Percentiles rank a stretch among this genome's conserved stretches.
Conservation (phyloP, 2,329 filamentous ascomycete species). For the Hypoxylon sp. region DNA sequence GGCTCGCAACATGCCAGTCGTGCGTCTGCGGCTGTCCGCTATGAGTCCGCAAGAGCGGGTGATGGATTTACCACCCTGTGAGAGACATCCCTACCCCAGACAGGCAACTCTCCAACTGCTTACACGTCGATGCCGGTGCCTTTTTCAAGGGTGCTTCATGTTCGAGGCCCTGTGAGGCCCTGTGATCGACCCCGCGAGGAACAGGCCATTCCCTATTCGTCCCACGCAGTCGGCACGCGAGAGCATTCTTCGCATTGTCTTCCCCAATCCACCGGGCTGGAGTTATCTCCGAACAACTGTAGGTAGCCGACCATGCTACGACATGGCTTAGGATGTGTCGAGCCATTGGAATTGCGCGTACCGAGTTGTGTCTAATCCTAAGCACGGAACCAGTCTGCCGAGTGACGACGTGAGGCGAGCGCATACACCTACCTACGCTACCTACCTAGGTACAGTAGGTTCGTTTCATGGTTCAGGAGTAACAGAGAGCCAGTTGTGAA, state of each 20-base stretch:
- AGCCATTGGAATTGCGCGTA: constrained; percentile 20
- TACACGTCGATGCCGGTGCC: constrained; percentile 14
- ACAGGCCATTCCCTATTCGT: constrained; percentile 11
- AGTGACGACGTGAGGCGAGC: constrained; percentile 9
- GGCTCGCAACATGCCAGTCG: constrained; percentile 19
- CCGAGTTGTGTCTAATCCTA: constrained; percentile 2
- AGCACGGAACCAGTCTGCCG: constrained; percentile 25
- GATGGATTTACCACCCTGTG: constrained; percentile 28
- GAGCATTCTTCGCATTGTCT: constrained; percentile 15
- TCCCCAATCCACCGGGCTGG: constrained; percentile 23
- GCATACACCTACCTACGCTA: no score
- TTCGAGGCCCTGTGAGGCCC: no score
- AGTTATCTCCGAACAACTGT: constrained; percentile 11
- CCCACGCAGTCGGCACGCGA: constrained; percentile 19
- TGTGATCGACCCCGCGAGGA: constrained; percentile 16
- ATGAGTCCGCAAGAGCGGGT: constrained; percentile 16
- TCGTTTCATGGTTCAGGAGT: constrained; percentile 18
- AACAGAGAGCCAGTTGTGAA: constrained; percentile 2
- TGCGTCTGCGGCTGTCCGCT: constrained; percentile 23
- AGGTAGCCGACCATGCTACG: constrained; percentile 7
- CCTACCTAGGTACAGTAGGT: no score
- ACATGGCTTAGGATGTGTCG: constrained; percentile 9
- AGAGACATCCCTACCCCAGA: constrained; percentile 13
- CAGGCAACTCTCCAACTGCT: constrained; percentile 1
- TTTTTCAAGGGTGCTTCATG: neutral